Conservation (phyloP, 2,329 filamentous ascomycete species). For the Fusarium decemcellulare region DNA sequence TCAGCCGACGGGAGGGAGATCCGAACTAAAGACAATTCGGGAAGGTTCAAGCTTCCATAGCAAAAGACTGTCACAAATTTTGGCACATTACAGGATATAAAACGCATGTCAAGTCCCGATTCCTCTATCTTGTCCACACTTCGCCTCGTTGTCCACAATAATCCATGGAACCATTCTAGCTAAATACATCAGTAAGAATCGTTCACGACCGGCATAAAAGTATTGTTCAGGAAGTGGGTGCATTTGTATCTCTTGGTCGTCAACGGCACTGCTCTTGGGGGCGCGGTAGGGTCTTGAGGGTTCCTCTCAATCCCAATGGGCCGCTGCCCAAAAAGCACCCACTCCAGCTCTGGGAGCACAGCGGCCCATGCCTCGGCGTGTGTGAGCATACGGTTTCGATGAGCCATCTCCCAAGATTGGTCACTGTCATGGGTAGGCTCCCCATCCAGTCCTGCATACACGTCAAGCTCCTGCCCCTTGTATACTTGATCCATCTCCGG, state of each 20-base stretch:
- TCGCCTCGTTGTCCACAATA: too few relatives aligned
- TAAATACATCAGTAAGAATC: too few relatives aligned
- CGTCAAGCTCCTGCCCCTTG: neutral
- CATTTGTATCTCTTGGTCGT: neutral
- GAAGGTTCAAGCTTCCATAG: too few relatives aligned
- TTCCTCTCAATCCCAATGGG: slow-evolving; percentile 8
- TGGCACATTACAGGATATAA: too few relatives aligned
- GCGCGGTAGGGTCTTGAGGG: neutral
- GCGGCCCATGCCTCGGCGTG: slow-evolving; percentile 24
- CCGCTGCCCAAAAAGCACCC: slow-evolving; percentile 31
- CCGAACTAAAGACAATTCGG: too few relatives aligned
- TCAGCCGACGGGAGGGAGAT: too few relatives aligned
- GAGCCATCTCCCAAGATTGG: slow-evolving; percentile 25
- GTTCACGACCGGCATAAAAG: neutral
- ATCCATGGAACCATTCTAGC: too few relatives aligned
- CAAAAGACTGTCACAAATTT: too few relatives aligned
- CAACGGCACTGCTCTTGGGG: slow-evolving; percentile 4
- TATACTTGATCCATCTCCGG: neutral
- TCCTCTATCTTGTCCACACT: too few relatives aligned
- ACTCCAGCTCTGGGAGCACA: slow-evolving; percentile 26
- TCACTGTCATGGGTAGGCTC: too few relatives aligned
- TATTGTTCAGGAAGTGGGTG: neutral
- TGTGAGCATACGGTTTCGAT: slow-evolving; percentile 39
- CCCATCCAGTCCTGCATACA: neutral
- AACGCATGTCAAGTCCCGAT: too few relatives aligned